Percentiles rank a stretch among this genome's conserved stretches.
Conservation (phyloP, 2,329 filamentous ascomycete genomes). For the Colletotrichum salicis region DNA sequence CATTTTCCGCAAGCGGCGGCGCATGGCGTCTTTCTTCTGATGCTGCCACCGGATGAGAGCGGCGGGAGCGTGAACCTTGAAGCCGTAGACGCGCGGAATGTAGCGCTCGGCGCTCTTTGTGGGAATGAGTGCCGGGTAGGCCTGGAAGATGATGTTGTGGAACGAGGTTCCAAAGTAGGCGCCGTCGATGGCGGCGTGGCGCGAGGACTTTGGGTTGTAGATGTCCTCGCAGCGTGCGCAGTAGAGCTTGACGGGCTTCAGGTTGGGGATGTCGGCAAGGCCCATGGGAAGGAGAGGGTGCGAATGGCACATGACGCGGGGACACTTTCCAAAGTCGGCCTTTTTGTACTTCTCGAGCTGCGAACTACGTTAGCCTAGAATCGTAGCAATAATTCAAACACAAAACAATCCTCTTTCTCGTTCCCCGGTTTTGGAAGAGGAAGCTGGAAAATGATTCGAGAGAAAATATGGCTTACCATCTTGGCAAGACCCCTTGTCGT, state of each 20-base stretch:
- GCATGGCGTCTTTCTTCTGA: slow-evolving; percentile 82
- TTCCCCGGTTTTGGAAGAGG: not conserved
- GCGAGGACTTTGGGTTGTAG: slow-evolving; percentile 98
- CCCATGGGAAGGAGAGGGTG: slow-evolving; percentile 96
- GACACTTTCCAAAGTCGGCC: slow-evolving; percentile 97
- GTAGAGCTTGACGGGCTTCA: slow-evolving; percentile 95
- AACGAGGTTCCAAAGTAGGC: slow-evolving; percentile 98
- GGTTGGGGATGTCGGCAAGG: slow-evolving; percentile 86
- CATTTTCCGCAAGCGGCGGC: slow-evolving; percentile 75
- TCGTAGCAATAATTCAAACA: not conserved
- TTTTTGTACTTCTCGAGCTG: slow-evolving; percentile 99
- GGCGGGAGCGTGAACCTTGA: slow-evolving; percentile 91
- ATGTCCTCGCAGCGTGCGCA: slow-evolving; percentile 97
- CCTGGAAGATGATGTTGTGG: slow-evolving; percentile 99
- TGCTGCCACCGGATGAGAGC: slow-evolving; percentile 93
- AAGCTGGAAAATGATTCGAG: slow-evolving; percentile 8
- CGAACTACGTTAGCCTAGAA: not conserved
- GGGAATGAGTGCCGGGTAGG: slow-evolving; percentile 91
- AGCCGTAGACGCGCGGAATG: slow-evolving; percentile 90
- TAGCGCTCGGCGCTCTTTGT: slow-evolving; percentile 88
- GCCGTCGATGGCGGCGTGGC: slow-evolving; percentile 94
- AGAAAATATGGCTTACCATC: slow-evolving; percentile 74
- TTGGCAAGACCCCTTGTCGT: slow-evolving; percentile 93
- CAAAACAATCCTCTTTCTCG: not conserved
- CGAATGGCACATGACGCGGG: slow-evolving; percentile 92